phyloP scores from a whole-genome alignment of 345 rosid genomes.

The Rhodamnia argentea region DNA sequence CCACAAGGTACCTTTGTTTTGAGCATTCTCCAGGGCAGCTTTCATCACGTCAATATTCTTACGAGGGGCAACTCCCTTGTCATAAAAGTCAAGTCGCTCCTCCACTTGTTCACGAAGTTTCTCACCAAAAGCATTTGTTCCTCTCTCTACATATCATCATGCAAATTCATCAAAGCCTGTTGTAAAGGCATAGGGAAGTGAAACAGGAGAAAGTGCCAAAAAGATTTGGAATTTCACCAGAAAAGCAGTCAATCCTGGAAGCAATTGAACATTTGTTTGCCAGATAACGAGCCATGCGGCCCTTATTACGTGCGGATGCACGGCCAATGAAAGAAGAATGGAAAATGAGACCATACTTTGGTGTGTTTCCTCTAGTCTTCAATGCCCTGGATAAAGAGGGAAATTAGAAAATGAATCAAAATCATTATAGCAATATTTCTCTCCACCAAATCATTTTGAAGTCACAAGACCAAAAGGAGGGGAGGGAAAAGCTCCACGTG shows the following conservation, averaged over 20 bases:
- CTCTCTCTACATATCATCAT: conserved; percentile 28
- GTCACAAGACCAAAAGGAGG: neutral
- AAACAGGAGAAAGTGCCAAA: neutral
- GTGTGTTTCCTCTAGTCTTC: conserved; percentile 95
- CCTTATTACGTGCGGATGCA: conserved; percentile 85
- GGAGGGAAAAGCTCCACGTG: neutral
- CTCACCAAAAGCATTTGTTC: conserved; percentile 64
- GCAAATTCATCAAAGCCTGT: neutral
- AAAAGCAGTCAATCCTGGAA: conserved; percentile 83
- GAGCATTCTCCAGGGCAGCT: conserved; percentile 45
- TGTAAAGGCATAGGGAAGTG: neutral
- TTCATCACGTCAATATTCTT: conserved; percentile 96
- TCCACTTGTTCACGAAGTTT: conserved; percentile 92
- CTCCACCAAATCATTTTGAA: neutral
- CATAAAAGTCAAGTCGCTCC: conserved; percentile 83
- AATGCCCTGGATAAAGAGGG: conserved; percentile 45
- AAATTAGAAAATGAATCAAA: neutral
- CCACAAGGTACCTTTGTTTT: conserved; percentile 36
- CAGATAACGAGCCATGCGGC: conserved; percentile 91
- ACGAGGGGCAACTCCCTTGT: conserved; percentile 93
- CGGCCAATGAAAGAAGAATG: conserved; percentile 92
- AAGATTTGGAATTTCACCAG: conserved; percentile 35
- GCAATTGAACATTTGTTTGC: conserved; percentile 98
- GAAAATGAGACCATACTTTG: conserved; percentile 89
- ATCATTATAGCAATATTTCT: neutral